phyloP scores from a whole-genome alignment of 805 yeast genomes.

The Ogataea siamensis region DNA sequence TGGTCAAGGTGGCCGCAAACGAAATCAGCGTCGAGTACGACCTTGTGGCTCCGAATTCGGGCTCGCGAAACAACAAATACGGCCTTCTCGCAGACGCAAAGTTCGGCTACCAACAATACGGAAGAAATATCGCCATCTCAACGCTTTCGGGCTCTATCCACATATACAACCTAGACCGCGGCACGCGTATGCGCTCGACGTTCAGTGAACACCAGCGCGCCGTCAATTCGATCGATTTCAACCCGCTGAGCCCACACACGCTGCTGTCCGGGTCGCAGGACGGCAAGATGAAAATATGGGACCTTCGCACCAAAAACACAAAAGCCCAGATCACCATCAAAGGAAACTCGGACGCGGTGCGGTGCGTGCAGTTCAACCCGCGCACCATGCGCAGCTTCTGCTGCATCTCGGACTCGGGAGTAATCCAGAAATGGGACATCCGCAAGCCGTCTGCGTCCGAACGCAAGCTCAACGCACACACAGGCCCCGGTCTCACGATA shows the following conservation, averaged over 20 bases:
- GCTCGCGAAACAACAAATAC: slow-evolving; percentile 34
- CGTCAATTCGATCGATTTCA: slow-evolving; percentile 44
- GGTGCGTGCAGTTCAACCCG: slow-evolving; percentile 53
- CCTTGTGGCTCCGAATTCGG: slow-evolving; percentile 27
- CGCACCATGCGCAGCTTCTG: slow-evolving; percentile 58
- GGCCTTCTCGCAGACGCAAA: slow-evolving; percentile 44
- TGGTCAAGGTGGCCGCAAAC: slow-evolving; percentile 34
- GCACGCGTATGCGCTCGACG: slow-evolving; percentile 29
- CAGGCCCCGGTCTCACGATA: slow-evolving; percentile 84
- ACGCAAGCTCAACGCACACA: slow-evolving; percentile 78
- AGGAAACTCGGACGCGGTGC: slow-evolving; percentile 69
- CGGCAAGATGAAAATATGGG: slow-evolving; percentile 78
- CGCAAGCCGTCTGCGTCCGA: slow-evolving; percentile 64
- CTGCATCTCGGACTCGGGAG: slow-evolving; percentile 86
- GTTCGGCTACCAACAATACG: slow-evolving; percentile 41
- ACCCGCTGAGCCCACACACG: slow-evolving; percentile 37
- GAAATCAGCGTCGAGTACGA: slow-evolving; percentile 37
- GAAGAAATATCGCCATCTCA: slow-evolving; percentile 42
- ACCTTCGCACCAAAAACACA: slow-evolving; percentile 47
- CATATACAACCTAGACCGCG: slow-evolving; percentile 31
- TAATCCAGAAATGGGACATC: slow-evolving; percentile 83
- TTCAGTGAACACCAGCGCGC: slow-evolving; percentile 45
- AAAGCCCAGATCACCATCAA: slow-evolving; percentile 51
- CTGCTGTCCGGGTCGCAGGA: slow-evolving; percentile 73
- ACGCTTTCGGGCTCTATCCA: slow-evolving; percentile 48